Evolutionary conservation across 345 rosid species (phyloP).

Genomic region (Pugionium cornutum): DNA sequence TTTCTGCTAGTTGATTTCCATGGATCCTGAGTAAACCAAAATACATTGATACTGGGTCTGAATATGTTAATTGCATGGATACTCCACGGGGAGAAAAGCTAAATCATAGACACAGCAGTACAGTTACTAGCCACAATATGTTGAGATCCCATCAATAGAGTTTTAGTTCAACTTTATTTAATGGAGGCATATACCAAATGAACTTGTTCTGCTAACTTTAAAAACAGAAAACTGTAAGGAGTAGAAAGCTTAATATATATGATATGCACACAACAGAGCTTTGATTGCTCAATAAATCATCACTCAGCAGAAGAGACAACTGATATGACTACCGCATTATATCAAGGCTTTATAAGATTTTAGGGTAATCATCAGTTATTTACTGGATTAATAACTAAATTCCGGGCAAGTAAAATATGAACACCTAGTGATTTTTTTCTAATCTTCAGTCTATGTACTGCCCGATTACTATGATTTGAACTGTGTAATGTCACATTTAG

Average conservation of each 20-base stretch:
- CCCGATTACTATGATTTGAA: not conserved
- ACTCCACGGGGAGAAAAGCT: not conserved
- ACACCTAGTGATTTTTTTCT: not conserved
- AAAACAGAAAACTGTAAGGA: not conserved
- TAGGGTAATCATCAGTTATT: not conserved
- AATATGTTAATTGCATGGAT: not conserved
- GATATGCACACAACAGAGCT: not conserved
- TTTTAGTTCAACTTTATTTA: not conserved
- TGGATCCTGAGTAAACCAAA: constrained; percentile 61
- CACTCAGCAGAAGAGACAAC: constrained; percentile 8
- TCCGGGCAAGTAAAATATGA: not conserved
- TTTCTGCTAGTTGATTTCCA: constrained; percentile 83
- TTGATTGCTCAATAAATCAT: not conserved
- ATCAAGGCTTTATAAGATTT: no score
- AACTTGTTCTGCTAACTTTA: no score
- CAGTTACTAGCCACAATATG: not conserved
- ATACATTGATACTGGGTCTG: not conserved
- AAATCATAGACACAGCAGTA: not conserved
- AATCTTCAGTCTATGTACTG: not conserved
- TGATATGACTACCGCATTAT: no score
- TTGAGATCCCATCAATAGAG: constrained; percentile 9
- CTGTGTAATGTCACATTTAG: not conserved
- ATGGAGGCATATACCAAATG: not conserved
- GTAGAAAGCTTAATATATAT: constrained; percentile 3
- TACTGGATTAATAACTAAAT: not conserved